Base-by-base conservation (phyloP, 2,329 filamentous ascomycete genomes). In the Gaeumannomyces sp. region DNA sequence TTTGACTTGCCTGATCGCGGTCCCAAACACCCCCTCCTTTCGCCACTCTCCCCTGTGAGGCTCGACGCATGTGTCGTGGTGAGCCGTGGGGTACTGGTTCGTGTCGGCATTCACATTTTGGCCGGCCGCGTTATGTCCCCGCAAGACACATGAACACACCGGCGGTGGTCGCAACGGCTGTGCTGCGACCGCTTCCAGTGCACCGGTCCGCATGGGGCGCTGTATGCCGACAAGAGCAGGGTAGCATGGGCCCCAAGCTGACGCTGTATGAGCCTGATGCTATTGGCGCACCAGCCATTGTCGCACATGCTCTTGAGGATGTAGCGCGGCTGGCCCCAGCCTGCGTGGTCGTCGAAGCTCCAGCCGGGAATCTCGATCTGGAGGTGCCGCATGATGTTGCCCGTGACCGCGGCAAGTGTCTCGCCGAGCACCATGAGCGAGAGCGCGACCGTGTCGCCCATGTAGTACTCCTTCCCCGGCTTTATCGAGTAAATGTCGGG, bases 371-470 rank as follows among this genome's bases (percentile, higher is more conserved):
- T n/a, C 22, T 22, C 31, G 11, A 29, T 31, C 11, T 7, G 14
- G 25, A 29, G 29, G 10, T 28, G 25, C 2, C 25, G 25, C 58
- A 60, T 60, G 28, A 35, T 60, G 28, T 60, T 60, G 4, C 33
- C 58, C 58, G 22, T 60, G 58, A 60, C 58, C 2, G 58, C 58
- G 28, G 58, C 28, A 27, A 60, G 29, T 31, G 58, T 60, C 28
- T 60, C 58, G 11, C 56, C 58, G 27, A 60, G 29, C 25, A 60
- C 10, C 58, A 60, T 60, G 58, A 60, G 16, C 27, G 58, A 33
- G 25, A 60, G 58, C 14, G 56, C 56, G 22, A 60, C 3, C 56
- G n/a, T 4, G 3, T 22, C 28, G 5, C 25, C 25, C 25, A 58
- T 58, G 56, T 58, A 22, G 28, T 25, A 58, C 22, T 22, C 56